phyloP scores from a whole-genome alignment of 805 yeast genomes.

The Zygoascus bituminiphila region DNA sequence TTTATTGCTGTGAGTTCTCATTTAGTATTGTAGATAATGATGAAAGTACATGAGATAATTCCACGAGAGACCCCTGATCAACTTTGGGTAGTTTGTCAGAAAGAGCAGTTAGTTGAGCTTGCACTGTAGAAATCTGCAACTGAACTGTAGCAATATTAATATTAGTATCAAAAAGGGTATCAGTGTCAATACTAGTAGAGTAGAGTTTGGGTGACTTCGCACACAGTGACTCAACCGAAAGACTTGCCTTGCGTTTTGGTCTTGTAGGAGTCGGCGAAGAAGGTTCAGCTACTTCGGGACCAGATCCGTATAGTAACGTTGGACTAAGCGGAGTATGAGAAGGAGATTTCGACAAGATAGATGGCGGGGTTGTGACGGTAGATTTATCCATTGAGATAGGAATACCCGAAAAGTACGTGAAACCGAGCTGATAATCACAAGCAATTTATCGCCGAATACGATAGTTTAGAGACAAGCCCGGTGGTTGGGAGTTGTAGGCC shows the following conservation, averaged over 20 bases:
- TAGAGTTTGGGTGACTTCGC: too few relatives aligned
- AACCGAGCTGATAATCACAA: too few relatives aligned
- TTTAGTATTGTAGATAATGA: neutral
- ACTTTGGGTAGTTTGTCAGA: neutral
- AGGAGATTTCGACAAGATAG: too few relatives aligned
- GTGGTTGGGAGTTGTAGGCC: neutral
- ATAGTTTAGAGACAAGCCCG: neutral
- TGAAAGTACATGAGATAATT: neutral
- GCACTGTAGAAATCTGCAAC: neutral
- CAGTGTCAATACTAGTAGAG: too few relatives aligned
- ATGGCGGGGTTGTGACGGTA: too few relatives aligned
- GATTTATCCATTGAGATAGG: too few relatives aligned
- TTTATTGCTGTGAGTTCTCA: neutral
- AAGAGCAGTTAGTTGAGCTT: neutral
- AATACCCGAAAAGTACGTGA: too few relatives aligned
- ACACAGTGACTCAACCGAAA: too few relatives aligned
- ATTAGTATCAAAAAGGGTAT: neutral
- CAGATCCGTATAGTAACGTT: neutral
- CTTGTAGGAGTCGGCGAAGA: conserved; percentile 3
- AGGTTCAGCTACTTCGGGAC: conserved; percentile 2
- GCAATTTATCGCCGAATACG: too few relatives aligned
- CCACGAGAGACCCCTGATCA: neutral
- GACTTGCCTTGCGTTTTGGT: neutral
- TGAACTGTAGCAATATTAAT: neutral
- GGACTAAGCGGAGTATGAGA: neutral